Percentiles rank a stretch among this genome's conserved stretches.
phyloP scores from a whole-genome alignment of 139 green algal genomes.

The Gonium pectorale region DNA sequence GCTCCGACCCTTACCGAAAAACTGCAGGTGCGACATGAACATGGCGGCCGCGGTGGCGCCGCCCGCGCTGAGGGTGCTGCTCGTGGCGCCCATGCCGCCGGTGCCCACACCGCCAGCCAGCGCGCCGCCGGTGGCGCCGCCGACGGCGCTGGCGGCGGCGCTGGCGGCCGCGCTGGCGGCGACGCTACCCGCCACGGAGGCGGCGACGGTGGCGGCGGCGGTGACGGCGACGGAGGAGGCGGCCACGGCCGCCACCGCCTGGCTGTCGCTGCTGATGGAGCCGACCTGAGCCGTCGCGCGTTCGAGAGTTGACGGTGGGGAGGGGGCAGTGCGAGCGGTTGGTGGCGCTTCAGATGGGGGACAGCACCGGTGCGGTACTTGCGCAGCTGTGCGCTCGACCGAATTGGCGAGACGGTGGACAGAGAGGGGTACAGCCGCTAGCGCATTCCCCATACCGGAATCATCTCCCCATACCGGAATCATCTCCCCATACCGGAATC shows the following conservation, averaged over 20 bases:
- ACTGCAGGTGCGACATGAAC: slow-evolving; percentile 34
- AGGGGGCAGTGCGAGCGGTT: too few species aligned
- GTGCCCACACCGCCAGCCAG: not conserved
- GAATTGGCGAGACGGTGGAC: too few species aligned
- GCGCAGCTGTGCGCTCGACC: too few species aligned
- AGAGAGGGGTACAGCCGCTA: too few species aligned
- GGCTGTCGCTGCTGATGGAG: not conserved
- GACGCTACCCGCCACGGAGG: not conserved
- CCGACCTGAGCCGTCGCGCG: slow-evolving; percentile 10
- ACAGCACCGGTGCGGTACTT: too few species aligned
- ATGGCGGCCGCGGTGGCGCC: slow-evolving; percentile 9
- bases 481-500: too few species aligned
- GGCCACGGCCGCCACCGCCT: not conserved
- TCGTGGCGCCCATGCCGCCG: not conserved
- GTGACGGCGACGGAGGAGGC: slow-evolving; percentile 32
- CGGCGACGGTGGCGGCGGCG: slow-evolving; percentile 9
- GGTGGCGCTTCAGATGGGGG: too few species aligned
- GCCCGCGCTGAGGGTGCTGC: not conserved
- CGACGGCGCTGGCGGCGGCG: not conserved
- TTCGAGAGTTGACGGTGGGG: too few species aligned
- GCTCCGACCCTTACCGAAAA: not conserved
- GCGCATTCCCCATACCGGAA: too few species aligned
- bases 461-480: too few species aligned
- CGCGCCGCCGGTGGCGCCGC: not conserved
- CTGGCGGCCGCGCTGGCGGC: not conserved